Evolutionary conservation across 306 rosid species (phyloP).

Genomic region (Macrotyloma uniflorum): DNA sequence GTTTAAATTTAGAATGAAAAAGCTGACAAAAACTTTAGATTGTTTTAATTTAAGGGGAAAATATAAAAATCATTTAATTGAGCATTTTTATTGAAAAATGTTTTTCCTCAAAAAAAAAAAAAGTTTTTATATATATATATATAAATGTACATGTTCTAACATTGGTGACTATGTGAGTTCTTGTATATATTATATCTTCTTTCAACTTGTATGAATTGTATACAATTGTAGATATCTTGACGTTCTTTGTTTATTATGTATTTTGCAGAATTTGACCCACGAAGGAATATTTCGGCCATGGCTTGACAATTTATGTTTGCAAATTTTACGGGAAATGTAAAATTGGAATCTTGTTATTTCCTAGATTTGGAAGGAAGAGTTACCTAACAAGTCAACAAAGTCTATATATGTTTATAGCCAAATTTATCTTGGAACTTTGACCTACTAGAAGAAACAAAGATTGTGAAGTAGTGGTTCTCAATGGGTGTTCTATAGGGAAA

Average conservation of each 20-base stretch:
- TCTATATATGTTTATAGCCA: slow-evolving; percentile 9
- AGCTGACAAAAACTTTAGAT: neutral
- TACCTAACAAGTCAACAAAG: neutral
- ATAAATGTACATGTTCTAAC: too few relatives aligned
- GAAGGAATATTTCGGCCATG: slow-evolving; percentile 65
- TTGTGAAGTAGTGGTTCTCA: neutral
- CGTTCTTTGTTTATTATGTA: neutral
- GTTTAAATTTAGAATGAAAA: too few relatives aligned
- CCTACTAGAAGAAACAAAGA: neutral
- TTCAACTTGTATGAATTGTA: neutral
- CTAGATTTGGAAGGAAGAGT: slow-evolving; percentile 13
- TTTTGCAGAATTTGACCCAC: slow-evolving; percentile 51
- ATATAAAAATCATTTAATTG: neutral
- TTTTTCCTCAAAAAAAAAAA: too few relatives aligned
- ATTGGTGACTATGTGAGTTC: slow-evolving; percentile 8
- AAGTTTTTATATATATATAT: too few relatives aligned
- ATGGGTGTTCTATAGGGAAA: neutral
- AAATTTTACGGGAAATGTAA: slow-evolving; percentile 34
- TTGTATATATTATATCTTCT: neutral
- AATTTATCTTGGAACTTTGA: neutral
- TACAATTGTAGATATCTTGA: neutral
- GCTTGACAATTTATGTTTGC: slow-evolving; percentile 55
- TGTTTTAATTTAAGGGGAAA: too few relatives aligned
- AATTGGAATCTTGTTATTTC: neutral
- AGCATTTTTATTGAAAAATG: too few relatives aligned